Percentiles rank a stretch among this genome's conserved stretches.
Conservation (phyloP, 106 monocot species). For the Acorus calamus region DNA sequence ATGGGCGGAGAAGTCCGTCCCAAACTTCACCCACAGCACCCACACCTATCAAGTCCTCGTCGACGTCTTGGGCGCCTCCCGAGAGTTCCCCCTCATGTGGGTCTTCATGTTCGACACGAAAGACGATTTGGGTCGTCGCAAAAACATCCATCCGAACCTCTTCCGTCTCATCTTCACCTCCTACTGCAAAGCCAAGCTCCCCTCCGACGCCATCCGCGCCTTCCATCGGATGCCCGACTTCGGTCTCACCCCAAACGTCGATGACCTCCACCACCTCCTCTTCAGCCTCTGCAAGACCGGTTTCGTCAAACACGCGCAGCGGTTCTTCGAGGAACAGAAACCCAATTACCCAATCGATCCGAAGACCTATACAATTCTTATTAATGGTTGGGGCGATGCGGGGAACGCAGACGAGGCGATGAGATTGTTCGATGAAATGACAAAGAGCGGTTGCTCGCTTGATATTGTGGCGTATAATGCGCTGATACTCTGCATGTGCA, state of each 20-base stretch:
- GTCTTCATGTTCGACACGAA: constrained; percentile 45
- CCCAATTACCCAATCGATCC: constrained; percentile 19
- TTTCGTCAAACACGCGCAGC: constrained; percentile 34
- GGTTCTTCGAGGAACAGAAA: constrained; percentile 22
- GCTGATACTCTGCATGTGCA: constrained; percentile 42
- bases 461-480: constrained; percentile 58
- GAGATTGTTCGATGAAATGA: constrained; percentile 80
- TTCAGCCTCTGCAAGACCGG: constrained; percentile 37
- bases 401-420: constrained; percentile 21
- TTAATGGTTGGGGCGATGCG: constrained; percentile 34
- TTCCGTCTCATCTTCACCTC: constrained; percentile 63
- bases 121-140: neutral
- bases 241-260: constrained; percentile 27
- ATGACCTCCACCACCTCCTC: constrained; percentile 54
- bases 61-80: constrained; percentile 29
- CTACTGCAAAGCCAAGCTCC: constrained; percentile 50
- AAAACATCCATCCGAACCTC: constrained; percentile 5
- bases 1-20: constrained; percentile 23
- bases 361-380: constrained; percentile 56
- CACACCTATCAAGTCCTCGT: constrained; percentile 30
- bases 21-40: constrained; percentile 22
- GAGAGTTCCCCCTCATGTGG: constrained; percentile 66
- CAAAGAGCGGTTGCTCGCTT: constrained; percentile 2
- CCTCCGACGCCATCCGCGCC: constrained; percentile 47
- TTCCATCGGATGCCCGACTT: constrained; percentile 59